These are phyloP conservation scores for Silene vulgaris DNA, from an alignment of 179 eudicot genomes.

Conservation along the genomic window DNA sequence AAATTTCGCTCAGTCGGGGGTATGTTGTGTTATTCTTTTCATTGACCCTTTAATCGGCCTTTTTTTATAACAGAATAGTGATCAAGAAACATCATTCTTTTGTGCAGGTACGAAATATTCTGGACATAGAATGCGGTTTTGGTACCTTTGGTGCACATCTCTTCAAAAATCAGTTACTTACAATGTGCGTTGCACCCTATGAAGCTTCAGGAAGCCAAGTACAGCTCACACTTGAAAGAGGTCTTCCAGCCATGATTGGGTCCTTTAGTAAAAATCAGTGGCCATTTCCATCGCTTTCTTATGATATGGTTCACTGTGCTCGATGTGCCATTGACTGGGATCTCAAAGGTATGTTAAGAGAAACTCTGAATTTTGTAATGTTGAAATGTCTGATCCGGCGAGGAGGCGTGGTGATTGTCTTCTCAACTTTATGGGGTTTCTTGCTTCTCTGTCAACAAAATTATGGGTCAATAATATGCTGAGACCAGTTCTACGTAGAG, in stretches of 20 bases:
- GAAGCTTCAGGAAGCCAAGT: conserved; percentile 99
- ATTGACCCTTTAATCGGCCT: background rate
- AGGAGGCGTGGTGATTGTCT: background rate
- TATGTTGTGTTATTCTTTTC: conserved; percentile 23
- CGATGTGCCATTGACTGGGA: conserved; percentile 89
- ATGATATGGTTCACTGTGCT: conserved; percentile 97
- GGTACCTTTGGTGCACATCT: conserved; percentile 99
- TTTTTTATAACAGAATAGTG: background rate
- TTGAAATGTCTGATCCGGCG: background rate
- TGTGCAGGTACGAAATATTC: conserved; percentile 78
- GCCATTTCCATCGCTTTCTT: conserved; percentile 92
- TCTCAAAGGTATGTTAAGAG: conserved; percentile 53
- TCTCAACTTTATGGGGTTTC: background rate
- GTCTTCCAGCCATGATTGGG: conserved; percentile 96
- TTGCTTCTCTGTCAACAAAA: conserved; percentile 1
- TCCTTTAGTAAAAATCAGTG: conserved; percentile 65
- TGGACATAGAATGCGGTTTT: conserved; percentile 97
- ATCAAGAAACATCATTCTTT: conserved; percentile 10
- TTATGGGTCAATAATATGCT: too few relatives aligned
- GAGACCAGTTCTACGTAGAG: too few relatives aligned
- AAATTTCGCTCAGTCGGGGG: conserved; percentile 78
- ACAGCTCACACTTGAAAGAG: conserved; percentile 94
- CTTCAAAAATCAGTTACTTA: conserved; percentile 64
- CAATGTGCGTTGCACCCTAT: conserved; percentile 90
- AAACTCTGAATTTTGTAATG: background rate